Evolutionary conservation across 176 grass and related monocot genomes (phyloP).

Genomic region (Oryza meyeriana): DNA sequence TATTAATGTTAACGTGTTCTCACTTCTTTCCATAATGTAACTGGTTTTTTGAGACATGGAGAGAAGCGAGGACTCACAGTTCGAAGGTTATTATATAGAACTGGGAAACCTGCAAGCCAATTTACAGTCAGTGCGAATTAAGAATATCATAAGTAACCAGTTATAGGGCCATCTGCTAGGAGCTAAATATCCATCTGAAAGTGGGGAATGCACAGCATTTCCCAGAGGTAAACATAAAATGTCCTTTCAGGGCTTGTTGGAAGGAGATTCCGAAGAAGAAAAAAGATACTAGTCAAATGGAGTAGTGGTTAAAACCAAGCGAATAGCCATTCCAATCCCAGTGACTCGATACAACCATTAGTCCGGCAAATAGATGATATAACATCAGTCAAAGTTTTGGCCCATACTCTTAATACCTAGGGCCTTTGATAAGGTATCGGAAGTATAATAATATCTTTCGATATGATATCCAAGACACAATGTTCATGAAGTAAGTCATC

Average conservation of each 20-base stretch:
- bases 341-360: slow-evolving; percentile 52
- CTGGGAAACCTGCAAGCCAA: slow-evolving; percentile 58
- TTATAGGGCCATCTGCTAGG: slow-evolving; percentile 80
- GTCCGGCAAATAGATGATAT: slow-evolving; percentile 68
- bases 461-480: slow-evolving; percentile 80
- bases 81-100: slow-evolving; percentile 66
- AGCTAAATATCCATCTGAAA: slow-evolving; percentile 79
- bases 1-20: slow-evolving; percentile 50
- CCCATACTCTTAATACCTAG: slow-evolving; percentile 75
- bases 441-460: slow-evolving; percentile 62
- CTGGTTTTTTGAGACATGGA: slow-evolving; percentile 42
- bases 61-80: slow-evolving; percentile 60
- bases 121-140: slow-evolving; percentile 50
- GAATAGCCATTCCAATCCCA: slow-evolving; percentile 80
- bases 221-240: slow-evolving; percentile 53
- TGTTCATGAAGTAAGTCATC: slow-evolving; percentile 73
- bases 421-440: slow-evolving; percentile 76
- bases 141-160: slow-evolving; percentile 73
- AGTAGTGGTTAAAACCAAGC: slow-evolving; percentile 78
- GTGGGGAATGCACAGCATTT: slow-evolving; percentile 87
- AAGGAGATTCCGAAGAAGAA: slow-evolving; percentile 45
- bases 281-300: slow-evolving; percentile 42
- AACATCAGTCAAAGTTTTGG: slow-evolving; percentile 67
- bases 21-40: slow-evolving; percentile 49
- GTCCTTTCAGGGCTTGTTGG: slow-evolving; percentile 46